Evolutionary conservation across 257 asterid genomes (phyloP).

Genomic region (Eustoma russellianum): DNA sequence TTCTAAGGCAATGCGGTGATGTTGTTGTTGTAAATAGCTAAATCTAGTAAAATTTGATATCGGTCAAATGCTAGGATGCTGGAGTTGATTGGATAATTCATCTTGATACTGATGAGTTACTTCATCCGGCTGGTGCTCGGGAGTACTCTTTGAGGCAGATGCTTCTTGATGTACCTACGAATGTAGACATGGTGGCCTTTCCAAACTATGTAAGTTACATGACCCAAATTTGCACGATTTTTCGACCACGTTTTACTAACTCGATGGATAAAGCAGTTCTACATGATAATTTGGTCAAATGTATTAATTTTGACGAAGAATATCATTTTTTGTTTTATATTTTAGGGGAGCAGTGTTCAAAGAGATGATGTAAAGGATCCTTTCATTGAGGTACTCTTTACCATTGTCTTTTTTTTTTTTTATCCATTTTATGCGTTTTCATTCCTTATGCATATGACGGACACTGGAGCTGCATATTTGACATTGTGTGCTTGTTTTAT

Average conservation of each 20-base stretch:
- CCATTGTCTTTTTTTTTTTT: background rate
- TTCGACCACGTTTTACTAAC: background rate
- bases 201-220: constrained; percentile 77
- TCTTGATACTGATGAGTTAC: constrained; percentile 91
- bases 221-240: background rate
- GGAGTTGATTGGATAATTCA: constrained; percentile 96
- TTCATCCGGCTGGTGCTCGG: constrained; percentile 88
- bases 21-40: too few species aligned
- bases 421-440: background rate
- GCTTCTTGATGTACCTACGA: constrained; percentile 70
- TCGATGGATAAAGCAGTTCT: too few species aligned
- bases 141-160: constrained; percentile 88
- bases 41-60: too few species aligned
- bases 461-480: too few species aligned
- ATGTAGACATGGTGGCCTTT: constrained; percentile 93
- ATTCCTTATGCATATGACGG: background rate
- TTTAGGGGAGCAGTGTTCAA: constrained; percentile 94
- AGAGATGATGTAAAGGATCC: constrained; percentile 92
- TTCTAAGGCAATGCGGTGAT: too few species aligned
- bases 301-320: too few species aligned
- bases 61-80: constrained; percentile 43
- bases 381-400: constrained; percentile 76
- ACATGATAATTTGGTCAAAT: too few species aligned
- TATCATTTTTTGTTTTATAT: background rate
- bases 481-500: background rate